Base-by-base conservation (phyloP, 345 rosid species). In the Geranium rotundifolium region DNA sequence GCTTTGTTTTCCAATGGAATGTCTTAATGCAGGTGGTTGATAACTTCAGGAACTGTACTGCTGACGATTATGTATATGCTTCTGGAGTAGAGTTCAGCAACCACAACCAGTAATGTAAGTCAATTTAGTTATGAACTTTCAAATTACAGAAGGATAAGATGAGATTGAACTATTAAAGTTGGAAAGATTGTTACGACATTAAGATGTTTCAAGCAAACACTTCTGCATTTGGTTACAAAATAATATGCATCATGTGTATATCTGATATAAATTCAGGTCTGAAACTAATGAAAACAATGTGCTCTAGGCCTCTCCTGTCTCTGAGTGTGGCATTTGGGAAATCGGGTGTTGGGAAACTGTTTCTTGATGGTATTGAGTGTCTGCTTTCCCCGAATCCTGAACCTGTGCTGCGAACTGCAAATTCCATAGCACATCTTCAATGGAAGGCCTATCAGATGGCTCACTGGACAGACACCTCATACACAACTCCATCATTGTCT, bases 331-430 rank as follows among this genome's bases (percentile, higher is more conserved):
- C 52, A 46, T 34, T 34, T 34, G 41, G 41, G 41, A 8, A 34
- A 4, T 10, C 12, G 52, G 52, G 52, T 3, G 52, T 3, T 46
- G 52, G 52, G 52, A 46, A 46, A 50, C 15, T 13, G 55, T 23
- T 6, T 65, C 57, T 41, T 30, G 56, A 39, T 56, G 14, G 4
- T 55, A 29, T 27, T 60, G 59, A 19, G 46, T 63, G 56, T 72
- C 79, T 10, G 61, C 66, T 54, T 62, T 63, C 56, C 67, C 41
- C 5, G 69, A 66, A 59, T 69, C 84, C 61, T 84, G 79, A 57
- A 78, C 79, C 71, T 86, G 89, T 20, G 82, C 69, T 1, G 87
- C 89, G 66, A 81, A 86, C 60, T 81, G 85, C 79, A 86, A 58
- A 66, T 80, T 83, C 87, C 92, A 83, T 6, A 83, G 76, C 49